Base-by-base conservation (phyloP, 495 filamentous ascomycete genomes). In the Aspergillus haitiensis region DNA sequence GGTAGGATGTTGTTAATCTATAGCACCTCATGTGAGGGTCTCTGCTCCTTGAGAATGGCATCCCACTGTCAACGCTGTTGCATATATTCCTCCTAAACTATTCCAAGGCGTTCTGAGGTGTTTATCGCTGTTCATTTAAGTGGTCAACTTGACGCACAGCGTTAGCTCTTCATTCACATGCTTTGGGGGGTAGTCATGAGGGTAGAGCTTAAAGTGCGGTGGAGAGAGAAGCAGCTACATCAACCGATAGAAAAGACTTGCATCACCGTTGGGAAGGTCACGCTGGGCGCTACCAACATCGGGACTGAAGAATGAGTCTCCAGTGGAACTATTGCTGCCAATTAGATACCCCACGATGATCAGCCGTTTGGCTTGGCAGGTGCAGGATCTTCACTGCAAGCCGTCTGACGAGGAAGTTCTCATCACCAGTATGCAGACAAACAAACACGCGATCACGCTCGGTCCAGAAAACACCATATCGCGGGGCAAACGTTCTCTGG, bases 261-360 rank as follows among this genome's bases (percentile, higher is more conserved):
- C 72, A 51, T 69, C 66, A 39, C 82, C 81, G 37, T 77, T 77
- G 2, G 82, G 81, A 58, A 85, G 84, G 55, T 85, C 82, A 56
- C 78, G 81, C 6, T 82, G 73, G 0, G 80, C 81, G 18, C 75
- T 78, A 18, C 79, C 82, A 37, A 85, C 64, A 64, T 85, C 82
- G 3, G 75, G 67, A 53, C 83, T 73, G 70, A 85, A 83, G 54
- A 85, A 66, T 3, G 76, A 79, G 63, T 85, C 82, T 21, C 82
- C 82, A 39, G 68, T 75, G 65, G 85, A 84, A 11, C 84, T 71
- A 61, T 84, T 84, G n/a, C 49, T 55, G 54, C 81, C 82, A 39
- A 85, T 72, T n/a, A 69, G 52, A 58, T 85, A 86, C 0, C 81
- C 81, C 83, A 27, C 79, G 58, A 55, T 84, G 82, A 56, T 86